Base-by-base conservation (phyloP, 495 filamentous ascomycete species). In the Bryoglossum gracile region DNA sequence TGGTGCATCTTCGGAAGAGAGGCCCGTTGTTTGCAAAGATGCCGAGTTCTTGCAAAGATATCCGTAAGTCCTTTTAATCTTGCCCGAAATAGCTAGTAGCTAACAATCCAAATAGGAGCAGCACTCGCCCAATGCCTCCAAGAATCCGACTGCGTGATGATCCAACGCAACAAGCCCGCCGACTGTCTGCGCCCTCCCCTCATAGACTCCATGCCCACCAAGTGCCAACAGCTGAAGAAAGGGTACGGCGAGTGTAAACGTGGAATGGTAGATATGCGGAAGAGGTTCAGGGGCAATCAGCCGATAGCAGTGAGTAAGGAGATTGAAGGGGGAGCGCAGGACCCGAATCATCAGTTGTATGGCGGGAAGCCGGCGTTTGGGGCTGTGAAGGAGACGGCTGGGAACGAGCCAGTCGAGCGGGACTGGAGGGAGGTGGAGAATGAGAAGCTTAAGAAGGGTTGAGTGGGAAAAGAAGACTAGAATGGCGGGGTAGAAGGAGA, bases 191-290 rank as follows among this genome's bases (percentile, higher is more conserved):
- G 86, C 22, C 73, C 80, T 14, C 92, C 91, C 0, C 75, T 90
- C 23, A 66, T 73, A 59, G 81, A 92, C 23, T 79, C 80, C 9
- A 77, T 97, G 13, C 92, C 92, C 13, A 81, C 76, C 25, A 80
- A 81, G 67, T 98, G 92, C 64, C 92, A 94, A 65, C 94, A 95
- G 64, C 74, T 98, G 46, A 85, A 87, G 65, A 87, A 84, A 63
- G 90, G 87, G 23, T 95, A 92, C 60, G 83, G 84, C 62, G 83
- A 96, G 62, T 98, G 92, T 80, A 94, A 94, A 60, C 84, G 90
- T 46, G 92, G 94, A 42, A 80, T 94, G 81, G 79, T 97, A 60
- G 92, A 98, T 68, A 98, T 98, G 94, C 84, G 94, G 61, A 98
- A 98, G 68, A 83, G 94, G 18, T 97, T 98, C 70, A 78, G 94